Conservation (phyloP, 306 rosid species). For the Vigna reflexopilosa region DNA sequence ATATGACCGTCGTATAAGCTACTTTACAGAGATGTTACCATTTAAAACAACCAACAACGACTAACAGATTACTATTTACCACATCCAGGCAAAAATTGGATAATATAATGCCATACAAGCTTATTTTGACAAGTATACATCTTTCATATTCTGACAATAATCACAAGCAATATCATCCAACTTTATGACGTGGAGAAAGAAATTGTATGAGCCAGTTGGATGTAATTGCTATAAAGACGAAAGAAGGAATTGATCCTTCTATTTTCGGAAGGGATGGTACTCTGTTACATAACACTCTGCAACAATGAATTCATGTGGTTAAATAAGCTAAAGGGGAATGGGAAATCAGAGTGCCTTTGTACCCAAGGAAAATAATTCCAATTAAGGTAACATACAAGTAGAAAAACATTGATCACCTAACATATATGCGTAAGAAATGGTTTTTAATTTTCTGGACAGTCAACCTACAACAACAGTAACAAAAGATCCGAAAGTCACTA, state of each 20-base stretch:
- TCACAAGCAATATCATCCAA: not conserved
- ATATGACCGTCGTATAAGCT: not conserved
- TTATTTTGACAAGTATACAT: not conserved
- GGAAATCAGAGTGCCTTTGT: conserved; percentile 15
- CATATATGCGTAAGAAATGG: not conserved
- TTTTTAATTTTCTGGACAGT: conserved; percentile 23
- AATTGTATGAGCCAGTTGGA: not conserved
- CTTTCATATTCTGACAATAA: not conserved
- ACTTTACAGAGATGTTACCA: not conserved
- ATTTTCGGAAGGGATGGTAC: conserved; percentile 12
- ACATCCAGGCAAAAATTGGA: not conserved
- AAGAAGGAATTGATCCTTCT: conserved; percentile 12
- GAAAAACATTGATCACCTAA: conserved; percentile 18
- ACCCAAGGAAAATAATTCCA: not conserved
- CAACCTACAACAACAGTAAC: conserved; percentile 1
- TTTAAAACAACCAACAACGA: not conserved
- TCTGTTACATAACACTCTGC: not conserved
- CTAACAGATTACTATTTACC: not conserved
- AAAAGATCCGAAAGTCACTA: conserved; percentile 15
- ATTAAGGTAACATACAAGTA: not conserved
- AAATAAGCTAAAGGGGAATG: conserved; percentile 21
- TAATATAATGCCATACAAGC: not conserved
- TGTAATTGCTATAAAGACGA: conserved; percentile 10
- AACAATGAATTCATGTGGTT: conserved; percentile 20
- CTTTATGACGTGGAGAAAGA: not conserved